phyloP scores from a whole-genome alignment of 352 stramenopile genomes.

The Peronospora belbahrii region DNA sequence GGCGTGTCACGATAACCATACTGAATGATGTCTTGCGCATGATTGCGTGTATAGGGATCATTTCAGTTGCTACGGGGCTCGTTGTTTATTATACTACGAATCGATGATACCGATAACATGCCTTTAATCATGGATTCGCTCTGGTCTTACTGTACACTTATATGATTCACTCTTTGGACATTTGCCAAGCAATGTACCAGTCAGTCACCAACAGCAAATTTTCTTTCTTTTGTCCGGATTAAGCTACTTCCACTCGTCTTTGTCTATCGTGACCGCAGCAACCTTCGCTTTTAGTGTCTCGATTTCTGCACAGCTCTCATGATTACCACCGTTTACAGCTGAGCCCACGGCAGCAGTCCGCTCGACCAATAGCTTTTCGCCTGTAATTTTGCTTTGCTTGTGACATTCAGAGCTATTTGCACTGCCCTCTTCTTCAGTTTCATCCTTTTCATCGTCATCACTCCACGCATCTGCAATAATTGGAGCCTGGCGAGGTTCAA shows the following conservation, averaged over 20 bases:
- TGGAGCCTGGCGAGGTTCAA: constrained; percentile 34
- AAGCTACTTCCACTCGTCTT: constrained; percentile 24
- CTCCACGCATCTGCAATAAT: constrained; percentile 68
- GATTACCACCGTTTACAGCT: constrained; percentile 4
- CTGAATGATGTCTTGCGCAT: constrained; percentile 18
- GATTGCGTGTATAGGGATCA: constrained; percentile 2
- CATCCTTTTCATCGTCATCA: constrained; percentile 47
- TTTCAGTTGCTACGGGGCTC: constrained; percentile 9
- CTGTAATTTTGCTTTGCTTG: constrained; percentile 8
- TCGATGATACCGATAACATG: too few relatives aligned
- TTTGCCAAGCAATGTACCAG: too few relatives aligned
- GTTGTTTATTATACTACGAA: constrained; percentile 16
- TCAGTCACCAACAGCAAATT: neutral
- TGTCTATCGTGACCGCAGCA: constrained; percentile 21
- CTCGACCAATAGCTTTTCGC: constrained; percentile 4
- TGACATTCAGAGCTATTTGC: constrained; percentile 5
- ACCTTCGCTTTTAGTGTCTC: constrained; percentile 20
- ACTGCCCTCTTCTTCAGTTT: constrained; percentile 14
- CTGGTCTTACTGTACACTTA: too few relatives aligned
- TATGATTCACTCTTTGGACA: too few relatives aligned
- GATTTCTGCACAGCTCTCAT: neutral
- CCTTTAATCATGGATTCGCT: too few relatives aligned
- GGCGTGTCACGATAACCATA: constrained; percentile 11
- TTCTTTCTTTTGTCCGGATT: neutral
- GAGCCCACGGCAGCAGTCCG: neutral